A percentile compares a stretch with the other conserved stretches of the same genome.
Conservation (phyloP, 192 early-diverging fungal genomes). For the Diversispora eburnea region DNA sequence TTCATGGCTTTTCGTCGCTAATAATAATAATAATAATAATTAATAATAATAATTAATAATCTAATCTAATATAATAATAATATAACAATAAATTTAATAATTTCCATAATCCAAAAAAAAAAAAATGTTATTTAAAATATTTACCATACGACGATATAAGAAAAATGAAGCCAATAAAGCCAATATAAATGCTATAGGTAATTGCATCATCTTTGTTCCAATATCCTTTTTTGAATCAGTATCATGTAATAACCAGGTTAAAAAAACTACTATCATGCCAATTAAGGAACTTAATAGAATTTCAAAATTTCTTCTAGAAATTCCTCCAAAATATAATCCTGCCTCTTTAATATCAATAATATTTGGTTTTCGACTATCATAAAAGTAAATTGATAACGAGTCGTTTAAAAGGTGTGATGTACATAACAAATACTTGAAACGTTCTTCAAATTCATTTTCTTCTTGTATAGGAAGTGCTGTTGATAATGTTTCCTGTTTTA, state of each 20-base stretch:
- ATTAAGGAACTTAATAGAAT: constrained; percentile 19
- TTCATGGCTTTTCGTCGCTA: constrained; percentile 49
- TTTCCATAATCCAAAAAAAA: neutral
- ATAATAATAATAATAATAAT: neutral
- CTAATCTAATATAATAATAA: neutral
- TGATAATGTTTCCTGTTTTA: constrained; percentile 47
- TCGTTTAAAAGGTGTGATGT: constrained; percentile 56
- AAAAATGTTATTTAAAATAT: neutral
- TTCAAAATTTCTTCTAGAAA: constrained; percentile 24
- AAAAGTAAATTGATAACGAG: constrained; percentile 36
- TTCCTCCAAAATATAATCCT: constrained; percentile 22
- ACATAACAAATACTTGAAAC: constrained; percentile 56
- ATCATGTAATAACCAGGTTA: constrained; percentile 24
- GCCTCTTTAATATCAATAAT: constrained; percentile 25
- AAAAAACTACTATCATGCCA: constrained; percentile 24
- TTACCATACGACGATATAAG: constrained; percentile 43
- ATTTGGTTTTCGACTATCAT: constrained; percentile 39
- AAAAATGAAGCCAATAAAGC: constrained; percentile 35
- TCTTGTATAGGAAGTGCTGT: constrained; percentile 44
- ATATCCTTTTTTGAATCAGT: constrained; percentile 7
- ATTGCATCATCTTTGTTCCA: constrained; percentile 13
- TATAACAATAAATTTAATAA: neutral
- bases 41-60: constrained; percentile 8
- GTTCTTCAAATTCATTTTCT: constrained; percentile 55
- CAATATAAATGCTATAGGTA: constrained; percentile 23